Base-by-base conservation (phyloP, 2,329 filamentous ascomycete genomes). In the Claviceps spartinae region DNA sequence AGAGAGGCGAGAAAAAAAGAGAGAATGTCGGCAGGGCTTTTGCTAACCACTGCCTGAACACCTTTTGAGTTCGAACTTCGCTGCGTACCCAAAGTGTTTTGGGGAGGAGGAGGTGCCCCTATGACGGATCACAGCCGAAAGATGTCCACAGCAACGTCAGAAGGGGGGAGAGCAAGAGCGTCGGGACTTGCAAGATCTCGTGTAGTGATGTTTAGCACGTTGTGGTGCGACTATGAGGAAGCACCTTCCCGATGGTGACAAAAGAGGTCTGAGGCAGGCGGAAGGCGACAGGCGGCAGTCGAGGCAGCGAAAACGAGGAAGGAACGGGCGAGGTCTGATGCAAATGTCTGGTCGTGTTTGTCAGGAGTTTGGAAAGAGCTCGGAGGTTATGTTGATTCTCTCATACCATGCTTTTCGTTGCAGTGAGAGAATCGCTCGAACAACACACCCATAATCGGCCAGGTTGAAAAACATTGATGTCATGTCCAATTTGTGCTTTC, bases 1-100 rank as follows among this genome's bases (percentile, higher is more conserved):
- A 47, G 49, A 49, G 45, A 48, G 43, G 49, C 51, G 50, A 46
- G 41, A 54, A 51, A 47, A 8, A 38, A 50, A 49, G 38, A 45
- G 49, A 50, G 11, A 38, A 40, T 30, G 49, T 50, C 48, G 46
- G 49, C 20, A 43, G 52, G 20, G 46, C 43, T 22, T 49, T n/a
- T 48, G 38, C 38, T 37, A 46, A 48, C 36, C 30, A 22, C n/a
- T 40, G 24, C 44, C 36, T 50, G 20, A 48, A 48, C 44, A 46
- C 2, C 14, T 37, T 47, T 22, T 30, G 45, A 20, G 18, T 36
- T 48, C 3, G 48, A 40, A 40, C 41, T 47, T 47, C 2, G 26
- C 22, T 49, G 26, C 44, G 30, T 52, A 51, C 50, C 48, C 30
- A 47, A 45, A 47, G 34, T 18, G 22, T 42, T 37, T 34, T 51